These are phyloP conservation scores for Saxophila tyrrhenica DNA, from an alignment of 495 filamentous ascomycete species.

Conservation along the genomic window DNA sequence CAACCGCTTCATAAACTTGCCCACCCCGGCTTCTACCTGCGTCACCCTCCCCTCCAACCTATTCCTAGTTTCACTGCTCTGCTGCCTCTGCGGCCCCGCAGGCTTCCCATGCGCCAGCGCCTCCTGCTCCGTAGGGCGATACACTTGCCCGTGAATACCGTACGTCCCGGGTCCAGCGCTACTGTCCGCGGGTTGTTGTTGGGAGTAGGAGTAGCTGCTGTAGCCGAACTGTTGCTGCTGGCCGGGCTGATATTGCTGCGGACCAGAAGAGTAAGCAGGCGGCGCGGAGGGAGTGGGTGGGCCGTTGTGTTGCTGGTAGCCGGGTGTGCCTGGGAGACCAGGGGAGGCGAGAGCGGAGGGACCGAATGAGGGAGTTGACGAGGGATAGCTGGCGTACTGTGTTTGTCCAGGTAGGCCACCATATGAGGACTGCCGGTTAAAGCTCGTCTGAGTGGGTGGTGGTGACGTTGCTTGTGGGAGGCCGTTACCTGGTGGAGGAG, in stretches of 20 bases:
- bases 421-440: constrained; percentile 6
- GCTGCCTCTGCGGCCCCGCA: constrained; percentile 20
- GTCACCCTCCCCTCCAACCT: constrained; percentile 60
- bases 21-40: constrained; percentile 64
- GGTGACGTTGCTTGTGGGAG: constrained; percentile 14
- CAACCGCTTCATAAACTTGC: constrained; percentile 73
- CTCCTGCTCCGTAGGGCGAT: constrained; percentile 62
- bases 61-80: constrained; percentile 1
- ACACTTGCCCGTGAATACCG: constrained; percentile 59
- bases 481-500: not conserved
- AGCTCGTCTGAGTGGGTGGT: constrained; percentile 8
- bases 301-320: constrained; percentile 2
- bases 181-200: constrained; percentile 19
- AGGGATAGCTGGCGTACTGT: constrained; percentile 24
- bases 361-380: constrained; percentile 14
- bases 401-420: constrained; percentile 5
- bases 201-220: constrained; percentile 21
- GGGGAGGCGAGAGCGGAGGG: constrained; percentile 19
- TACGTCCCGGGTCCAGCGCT: constrained; percentile 24
- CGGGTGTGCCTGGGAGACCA: constrained; percentile 1
- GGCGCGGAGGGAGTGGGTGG: constrained; percentile 17
- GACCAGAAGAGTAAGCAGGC: constrained; percentile 11
- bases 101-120: constrained; percentile 29
- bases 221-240: constrained; percentile 12
- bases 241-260: constrained; percentile 8